Percentiles rank a stretch among this genome's conserved stretches.
These are phyloP conservation scores for Heritiera fomes DNA, from an alignment of 345 rosid species.

Conservation along the genomic window DNA sequence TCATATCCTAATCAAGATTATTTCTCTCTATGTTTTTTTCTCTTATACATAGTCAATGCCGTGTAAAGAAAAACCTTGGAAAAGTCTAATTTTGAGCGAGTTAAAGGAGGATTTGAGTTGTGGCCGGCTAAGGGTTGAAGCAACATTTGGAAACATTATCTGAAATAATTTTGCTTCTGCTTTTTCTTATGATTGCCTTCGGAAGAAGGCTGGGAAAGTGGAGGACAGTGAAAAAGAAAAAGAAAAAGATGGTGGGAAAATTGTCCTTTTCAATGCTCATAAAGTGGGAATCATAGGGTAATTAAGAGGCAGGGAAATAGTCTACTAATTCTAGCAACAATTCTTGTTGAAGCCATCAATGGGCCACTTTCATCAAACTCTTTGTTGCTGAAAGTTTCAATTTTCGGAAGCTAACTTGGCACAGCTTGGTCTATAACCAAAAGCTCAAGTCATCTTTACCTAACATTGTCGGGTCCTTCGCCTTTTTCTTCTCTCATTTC, in stretches of 20 bases:
- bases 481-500: not conserved
- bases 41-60: not conserved
- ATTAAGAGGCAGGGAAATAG: not conserved
- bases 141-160: not conserved
- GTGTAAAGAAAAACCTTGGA: not conserved
- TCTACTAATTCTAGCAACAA: not conserved
- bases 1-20: no score
- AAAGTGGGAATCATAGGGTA: conserved; percentile 11
- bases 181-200: not conserved
- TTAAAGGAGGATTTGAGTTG: not conserved
- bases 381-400: not conserved
- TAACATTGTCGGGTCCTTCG: not conserved
- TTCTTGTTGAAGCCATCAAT: not conserved
- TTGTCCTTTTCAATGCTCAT: not conserved
- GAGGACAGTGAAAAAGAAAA: not conserved
- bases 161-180: not conserved
- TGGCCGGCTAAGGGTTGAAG: not conserved
- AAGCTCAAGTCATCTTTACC: conserved; percentile 3
- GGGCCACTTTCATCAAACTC: not conserved
- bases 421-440: not conserved
- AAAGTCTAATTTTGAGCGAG: conserved; percentile 7
- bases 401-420: not conserved
- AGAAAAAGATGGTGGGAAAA: not conserved
- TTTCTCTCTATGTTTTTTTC: not conserved
- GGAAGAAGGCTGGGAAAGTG: not conserved